These are phyloP conservation scores for Leishmania martiniquensis DNA, from an alignment of 208 protist genomes.

Conservation along the genomic window DNA sequence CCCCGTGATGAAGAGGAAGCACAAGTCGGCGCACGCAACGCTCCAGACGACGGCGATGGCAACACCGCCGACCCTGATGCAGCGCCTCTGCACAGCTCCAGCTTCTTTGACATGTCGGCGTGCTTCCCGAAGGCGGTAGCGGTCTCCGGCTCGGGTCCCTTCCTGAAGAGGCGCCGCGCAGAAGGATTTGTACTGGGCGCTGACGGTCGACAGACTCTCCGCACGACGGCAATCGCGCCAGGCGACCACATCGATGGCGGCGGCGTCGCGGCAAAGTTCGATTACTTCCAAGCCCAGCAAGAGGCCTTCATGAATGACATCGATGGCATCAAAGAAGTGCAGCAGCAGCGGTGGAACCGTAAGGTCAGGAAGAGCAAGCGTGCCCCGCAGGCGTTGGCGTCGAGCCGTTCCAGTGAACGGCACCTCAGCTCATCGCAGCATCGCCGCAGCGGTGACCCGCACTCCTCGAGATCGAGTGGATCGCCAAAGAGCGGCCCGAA, in stretches of 20 bases:
- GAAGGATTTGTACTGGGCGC: conserved; percentile 41
- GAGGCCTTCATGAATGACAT: conserved; percentile 76
- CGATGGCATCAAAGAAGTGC: conserved; percentile 59
- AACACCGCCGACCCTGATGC: neutral
- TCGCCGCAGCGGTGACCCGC: neutral
- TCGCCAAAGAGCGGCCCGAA: neutral
- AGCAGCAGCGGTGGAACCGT: conserved; percentile 28
- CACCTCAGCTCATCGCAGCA: neutral
- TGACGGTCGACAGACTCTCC: conserved; percentile 44
- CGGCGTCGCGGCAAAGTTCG: conserved; percentile 35
- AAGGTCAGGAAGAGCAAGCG: neutral
- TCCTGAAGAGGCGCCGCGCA: conserved; percentile 46
- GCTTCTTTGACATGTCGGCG: conserved; percentile 56
- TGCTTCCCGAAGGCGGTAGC: conserved; percentile 33
- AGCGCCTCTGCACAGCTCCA: conserved; percentile 2
- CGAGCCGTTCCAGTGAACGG: neutral
- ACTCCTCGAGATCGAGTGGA: neutral
- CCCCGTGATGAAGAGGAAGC: conserved; percentile 44
- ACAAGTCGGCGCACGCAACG: neutral
- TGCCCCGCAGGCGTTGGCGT: neutral
- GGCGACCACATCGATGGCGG: conserved; percentile 2
- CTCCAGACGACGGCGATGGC: neutral
- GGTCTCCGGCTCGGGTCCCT: conserved; percentile 6
- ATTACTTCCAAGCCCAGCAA: conserved; percentile 75
- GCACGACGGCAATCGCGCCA: conserved; percentile 46